Conservation (phyloP, 495 filamentous ascomycete genomes). For the Penicillium herquei region DNA sequence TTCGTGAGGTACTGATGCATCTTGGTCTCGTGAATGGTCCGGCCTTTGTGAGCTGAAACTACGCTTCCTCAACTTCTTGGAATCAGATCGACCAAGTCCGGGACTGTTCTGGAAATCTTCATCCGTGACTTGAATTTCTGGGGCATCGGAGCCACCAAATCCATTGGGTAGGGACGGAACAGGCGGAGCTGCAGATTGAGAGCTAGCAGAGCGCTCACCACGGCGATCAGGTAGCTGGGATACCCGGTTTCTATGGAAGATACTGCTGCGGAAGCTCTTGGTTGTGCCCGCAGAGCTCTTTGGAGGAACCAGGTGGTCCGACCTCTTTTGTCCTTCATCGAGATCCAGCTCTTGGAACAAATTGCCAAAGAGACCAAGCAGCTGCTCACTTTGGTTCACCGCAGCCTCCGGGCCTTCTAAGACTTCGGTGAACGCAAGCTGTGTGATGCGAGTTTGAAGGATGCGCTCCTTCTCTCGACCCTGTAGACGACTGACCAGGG, state of each 20-base stretch:
- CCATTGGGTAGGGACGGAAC: constrained; percentile 20
- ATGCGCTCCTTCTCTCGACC: constrained; percentile 76
- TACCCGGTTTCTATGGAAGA: constrained; percentile 60
- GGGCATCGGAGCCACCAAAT: constrained; percentile 28
- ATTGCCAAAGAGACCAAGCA: constrained; percentile 75
- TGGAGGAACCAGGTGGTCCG: constrained; percentile 51
- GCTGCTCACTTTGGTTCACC: constrained; percentile 77
- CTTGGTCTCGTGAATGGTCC: constrained; percentile 15
- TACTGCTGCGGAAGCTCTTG: constrained; percentile 70
- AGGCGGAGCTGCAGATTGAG: constrained; percentile 13
- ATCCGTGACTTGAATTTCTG: constrained; percentile 50
- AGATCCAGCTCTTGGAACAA: constrained; percentile 64
- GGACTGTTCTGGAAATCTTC: constrained; percentile 33
- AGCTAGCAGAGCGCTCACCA: constrained; percentile 15
- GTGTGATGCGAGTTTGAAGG: constrained; percentile 90
- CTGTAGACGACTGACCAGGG: constrained; percentile 69
- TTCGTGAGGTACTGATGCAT: constrained; percentile 17
- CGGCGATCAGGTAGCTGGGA: constrained; percentile 32
- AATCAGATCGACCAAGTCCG: constrained; percentile 34
- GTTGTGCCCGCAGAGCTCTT: constrained; percentile 69
- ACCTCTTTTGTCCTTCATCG: constrained; percentile 24
- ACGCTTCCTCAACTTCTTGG: constrained; percentile 48
- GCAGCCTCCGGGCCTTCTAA: constrained; percentile 78
- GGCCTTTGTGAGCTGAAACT: constrained; percentile 32
- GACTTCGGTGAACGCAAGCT: constrained; percentile 79